phyloP scores from a whole-genome alignment of 2,329 filamentous ascomycete species.

The Coleophoma cylindrospora region DNA sequence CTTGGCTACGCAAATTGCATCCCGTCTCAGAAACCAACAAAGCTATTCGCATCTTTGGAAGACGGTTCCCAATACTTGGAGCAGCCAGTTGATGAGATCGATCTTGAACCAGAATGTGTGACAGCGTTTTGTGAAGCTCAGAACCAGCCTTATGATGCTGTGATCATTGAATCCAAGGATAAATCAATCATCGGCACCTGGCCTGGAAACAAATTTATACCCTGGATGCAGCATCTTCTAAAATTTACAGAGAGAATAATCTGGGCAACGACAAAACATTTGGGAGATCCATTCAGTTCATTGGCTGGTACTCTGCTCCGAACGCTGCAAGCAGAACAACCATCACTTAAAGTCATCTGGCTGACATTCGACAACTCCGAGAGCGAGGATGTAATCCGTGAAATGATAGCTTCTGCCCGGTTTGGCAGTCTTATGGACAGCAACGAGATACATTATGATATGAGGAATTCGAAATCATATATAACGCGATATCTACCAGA shows the following conservation, averaged over 20 bases:
- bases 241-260: not conserved
- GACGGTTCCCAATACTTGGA: not conserved
- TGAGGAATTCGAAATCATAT: not conserved
- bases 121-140: not conserved
- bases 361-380: not conserved
- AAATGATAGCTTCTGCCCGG: not conserved
- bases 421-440: not conserved
- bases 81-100: not conserved
- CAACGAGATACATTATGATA: not conserved
- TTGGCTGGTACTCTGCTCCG: not conserved
- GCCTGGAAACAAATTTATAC: not conserved
- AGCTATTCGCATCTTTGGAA: too few relatives aligned
- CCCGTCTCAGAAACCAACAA: too few relatives aligned
- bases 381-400: not conserved
- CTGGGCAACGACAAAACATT: not conserved
- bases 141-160: not conserved
- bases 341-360: not conserved
- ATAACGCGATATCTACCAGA: not conserved
- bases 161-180: not conserved
- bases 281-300: not conserved
- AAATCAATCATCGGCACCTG: not conserved
- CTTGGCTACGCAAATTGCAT: too few relatives aligned
- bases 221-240: not conserved
- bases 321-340: not conserved
- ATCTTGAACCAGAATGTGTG: not conserved